Percentiles rank a stretch among this genome's conserved stretches.
phyloP scores from a whole-genome alignment of 768 basidiomycete species.

The Cystobasidium tubakii region DNA sequence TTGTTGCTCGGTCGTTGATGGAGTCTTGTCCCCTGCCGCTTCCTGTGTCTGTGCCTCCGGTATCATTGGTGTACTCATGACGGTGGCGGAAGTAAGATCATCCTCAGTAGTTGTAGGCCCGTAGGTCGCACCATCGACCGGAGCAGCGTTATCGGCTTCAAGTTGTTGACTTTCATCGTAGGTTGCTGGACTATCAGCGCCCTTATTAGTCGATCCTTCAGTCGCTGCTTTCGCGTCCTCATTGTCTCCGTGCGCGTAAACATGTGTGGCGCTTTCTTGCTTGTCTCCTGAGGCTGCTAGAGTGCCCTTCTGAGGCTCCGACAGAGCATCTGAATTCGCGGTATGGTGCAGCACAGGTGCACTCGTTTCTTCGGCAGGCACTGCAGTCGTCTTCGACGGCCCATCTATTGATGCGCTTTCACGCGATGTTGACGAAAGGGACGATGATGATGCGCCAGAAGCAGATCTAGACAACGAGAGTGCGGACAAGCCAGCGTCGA shows the following conservation, averaged over 20 bases:
- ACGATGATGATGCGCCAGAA: not conserved
- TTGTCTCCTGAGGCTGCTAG: not conserved
- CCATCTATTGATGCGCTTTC: not conserved
- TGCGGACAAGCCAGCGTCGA: not conserved
- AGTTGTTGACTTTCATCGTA: too few species aligned
- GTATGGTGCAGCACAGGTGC: too few species aligned
- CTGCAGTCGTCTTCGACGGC: not conserved
- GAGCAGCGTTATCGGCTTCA: too few species aligned
- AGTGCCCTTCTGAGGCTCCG: not conserved
- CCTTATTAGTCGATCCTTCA: not conserved
- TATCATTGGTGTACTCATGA: not conserved
- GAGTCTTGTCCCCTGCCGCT: not conserved
- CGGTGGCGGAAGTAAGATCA: not conserved
- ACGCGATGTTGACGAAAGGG: conserved; percentile 1
- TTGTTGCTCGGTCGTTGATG: not conserved
- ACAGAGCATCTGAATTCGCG: not conserved
- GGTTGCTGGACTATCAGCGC: too few species aligned
- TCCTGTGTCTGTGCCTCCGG: not conserved
- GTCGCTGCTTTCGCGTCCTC: not conserved
- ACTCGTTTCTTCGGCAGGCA: not conserved
- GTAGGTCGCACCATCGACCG: too few species aligned
- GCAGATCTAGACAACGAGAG: not conserved
- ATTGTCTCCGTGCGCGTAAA: not conserved
- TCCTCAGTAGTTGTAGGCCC: too few species aligned
- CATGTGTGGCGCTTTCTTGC: not conserved